A percentile compares a stretch with the other conserved stretches of the same genome.
Conservation (phyloP, 2,329 filamentous ascomycete species). For the Macrophomina tecta region DNA sequence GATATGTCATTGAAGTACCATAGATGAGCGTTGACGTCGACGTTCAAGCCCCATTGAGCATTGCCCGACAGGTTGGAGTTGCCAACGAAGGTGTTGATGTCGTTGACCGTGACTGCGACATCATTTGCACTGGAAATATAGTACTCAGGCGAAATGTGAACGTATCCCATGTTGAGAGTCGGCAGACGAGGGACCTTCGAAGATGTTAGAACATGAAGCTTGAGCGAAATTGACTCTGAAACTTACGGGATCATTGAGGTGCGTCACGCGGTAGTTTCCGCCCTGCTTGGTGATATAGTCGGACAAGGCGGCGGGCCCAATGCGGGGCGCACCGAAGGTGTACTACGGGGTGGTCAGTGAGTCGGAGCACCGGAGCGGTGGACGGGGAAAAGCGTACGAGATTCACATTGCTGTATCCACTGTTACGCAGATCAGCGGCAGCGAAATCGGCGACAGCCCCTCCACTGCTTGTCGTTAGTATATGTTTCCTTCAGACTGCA, state of each 20-base stretch:
- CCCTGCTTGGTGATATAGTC: conserved; percentile 62
- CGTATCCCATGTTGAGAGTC: conserved; percentile 57
- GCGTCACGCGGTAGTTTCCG: conserved; percentile 69
- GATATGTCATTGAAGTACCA: conserved; percentile 46
- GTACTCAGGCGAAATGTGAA: conserved; percentile 72
- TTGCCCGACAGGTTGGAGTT: conserved; percentile 38
- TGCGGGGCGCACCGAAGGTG: conserved; percentile 70
- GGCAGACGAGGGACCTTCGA: conserved; percentile 15
- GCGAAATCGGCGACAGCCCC: conserved; percentile 68
- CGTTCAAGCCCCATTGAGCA: conserved; percentile 38
- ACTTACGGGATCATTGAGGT: conserved; percentile 67
- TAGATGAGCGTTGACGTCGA: conserved; percentile 37
- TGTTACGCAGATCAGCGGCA: conserved; percentile 60
- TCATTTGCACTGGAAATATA: conserved; percentile 48
- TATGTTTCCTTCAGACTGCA: not conserved
- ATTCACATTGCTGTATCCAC: conserved; percentile 55
- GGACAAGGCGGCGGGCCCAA: conserved; percentile 66
- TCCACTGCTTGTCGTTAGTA: conserved; percentile 45
- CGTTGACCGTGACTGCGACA: conserved; percentile 33
- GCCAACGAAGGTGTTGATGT: conserved; percentile 36
- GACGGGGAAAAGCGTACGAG: conserved; percentile 41
- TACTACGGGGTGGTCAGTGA: conserved; percentile 45
- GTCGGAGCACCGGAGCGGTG: not conserved
- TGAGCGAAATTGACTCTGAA: not conserved
- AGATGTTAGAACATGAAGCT: not conserved